These are phyloP conservation scores for Annulohypoxylon moriforme DNA, from an alignment of 495 filamentous ascomycete genomes.

Conservation along the genomic window DNA sequence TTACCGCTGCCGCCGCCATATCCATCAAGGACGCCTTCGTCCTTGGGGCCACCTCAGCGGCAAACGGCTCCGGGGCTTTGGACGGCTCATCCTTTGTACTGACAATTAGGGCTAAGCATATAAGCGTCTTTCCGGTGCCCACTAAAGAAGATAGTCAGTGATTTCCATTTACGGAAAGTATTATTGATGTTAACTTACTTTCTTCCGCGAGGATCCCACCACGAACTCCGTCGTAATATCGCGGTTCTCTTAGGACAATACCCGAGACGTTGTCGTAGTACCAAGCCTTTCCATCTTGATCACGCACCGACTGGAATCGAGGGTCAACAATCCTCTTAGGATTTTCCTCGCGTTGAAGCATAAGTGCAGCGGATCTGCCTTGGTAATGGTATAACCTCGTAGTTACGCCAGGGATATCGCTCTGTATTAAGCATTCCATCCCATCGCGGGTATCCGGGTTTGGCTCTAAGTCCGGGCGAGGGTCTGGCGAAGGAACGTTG, in stretches of 20 bases:
- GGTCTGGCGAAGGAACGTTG: slow-evolving; percentile 77
- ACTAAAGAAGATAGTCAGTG: slow-evolving; percentile 40
- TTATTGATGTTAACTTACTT: slow-evolving; percentile 51
- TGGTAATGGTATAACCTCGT: slow-evolving; percentile 83
- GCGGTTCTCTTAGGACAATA: slow-evolving; percentile 68
- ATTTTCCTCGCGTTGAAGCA: slow-evolving; percentile 84
- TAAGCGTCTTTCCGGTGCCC: slow-evolving; percentile 87
- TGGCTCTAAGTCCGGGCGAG: slow-evolving; percentile 61
- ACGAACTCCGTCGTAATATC: slow-evolving; percentile 76
- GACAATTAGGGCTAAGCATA: slow-evolving; percentile 85
- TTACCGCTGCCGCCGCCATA: slow-evolving; percentile 78
- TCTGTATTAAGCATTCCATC: slow-evolving; percentile 70
- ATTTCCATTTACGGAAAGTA: slow-evolving; percentile 9
- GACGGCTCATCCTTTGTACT: slow-evolving; percentile 78
- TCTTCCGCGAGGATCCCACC: slow-evolving; percentile 83
- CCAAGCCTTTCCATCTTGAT: slow-evolving; percentile 71
- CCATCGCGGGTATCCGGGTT: slow-evolving; percentile 68
- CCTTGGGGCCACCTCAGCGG: slow-evolving; percentile 56
- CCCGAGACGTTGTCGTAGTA: slow-evolving; percentile 78
- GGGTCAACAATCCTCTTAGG: slow-evolving; percentile 77
- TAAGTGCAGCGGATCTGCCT: slow-evolving; percentile 80
- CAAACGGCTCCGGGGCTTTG: slow-evolving; percentile 61
- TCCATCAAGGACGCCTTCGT: slow-evolving; percentile 60
- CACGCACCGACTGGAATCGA: slow-evolving; percentile 66
- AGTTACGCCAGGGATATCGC: slow-evolving; percentile 68